Conservation (phyloP, 345 rosid genomes). For the Citrus hindsii region DNA sequence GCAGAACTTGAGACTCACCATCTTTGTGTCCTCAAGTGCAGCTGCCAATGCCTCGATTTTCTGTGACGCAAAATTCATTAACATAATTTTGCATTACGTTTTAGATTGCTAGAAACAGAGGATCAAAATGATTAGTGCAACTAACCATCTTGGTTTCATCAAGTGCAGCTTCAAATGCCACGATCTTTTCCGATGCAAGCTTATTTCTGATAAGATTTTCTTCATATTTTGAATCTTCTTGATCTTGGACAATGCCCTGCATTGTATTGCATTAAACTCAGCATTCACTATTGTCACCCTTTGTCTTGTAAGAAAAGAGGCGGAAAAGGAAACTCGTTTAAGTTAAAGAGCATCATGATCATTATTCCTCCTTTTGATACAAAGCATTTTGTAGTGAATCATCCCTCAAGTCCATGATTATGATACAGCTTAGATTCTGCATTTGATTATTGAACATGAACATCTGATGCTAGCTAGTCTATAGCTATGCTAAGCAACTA, state of each 20-base stretch:
- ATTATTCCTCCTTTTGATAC: not conserved
- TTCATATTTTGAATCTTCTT: constrained; percentile 8
- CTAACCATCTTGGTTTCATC: constrained; percentile 32
- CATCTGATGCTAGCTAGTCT: not conserved
- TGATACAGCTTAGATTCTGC: not conserved
- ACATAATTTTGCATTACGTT: not conserved
- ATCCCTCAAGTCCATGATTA: not conserved
- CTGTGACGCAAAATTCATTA: constrained; percentile 18
- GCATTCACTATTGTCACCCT: no score
- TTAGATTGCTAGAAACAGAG: not conserved
- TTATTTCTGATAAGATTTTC: not conserved
- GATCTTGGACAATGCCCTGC: constrained; percentile 15
- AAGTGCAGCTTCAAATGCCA: constrained; percentile 24
- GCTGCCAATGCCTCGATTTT: constrained; percentile 41
- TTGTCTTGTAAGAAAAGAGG: not conserved
- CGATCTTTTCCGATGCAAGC: constrained; percentile 20
- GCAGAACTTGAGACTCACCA: constrained; percentile 20
- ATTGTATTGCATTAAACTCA: not conserved
- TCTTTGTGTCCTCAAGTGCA: constrained; percentile 37
- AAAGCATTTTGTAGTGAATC: no score
- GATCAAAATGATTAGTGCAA: not conserved
- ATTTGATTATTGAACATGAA: not conserved
- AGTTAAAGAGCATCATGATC: not conserved
- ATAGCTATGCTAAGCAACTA: not conserved
- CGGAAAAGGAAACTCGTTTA: not conserved